A percentile compares a stretch with the other conserved stretches of the same genome.
These are phyloP conservation scores for Tritrichomonas foetus DNA, from an alignment of 208 protist species.

Conservation along the genomic window DNA sequence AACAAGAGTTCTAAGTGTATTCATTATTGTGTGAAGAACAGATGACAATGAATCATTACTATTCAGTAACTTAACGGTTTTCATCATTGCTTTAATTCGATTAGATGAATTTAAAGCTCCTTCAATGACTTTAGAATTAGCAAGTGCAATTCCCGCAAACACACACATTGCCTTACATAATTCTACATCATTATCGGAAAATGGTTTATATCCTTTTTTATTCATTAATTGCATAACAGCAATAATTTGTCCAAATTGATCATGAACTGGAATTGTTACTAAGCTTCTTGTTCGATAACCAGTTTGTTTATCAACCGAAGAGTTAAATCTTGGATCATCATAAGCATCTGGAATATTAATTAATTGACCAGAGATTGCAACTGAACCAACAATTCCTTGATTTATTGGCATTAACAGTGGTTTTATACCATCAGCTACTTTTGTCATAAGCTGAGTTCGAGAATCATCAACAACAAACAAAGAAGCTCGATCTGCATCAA, in stretches of 20 bases:
- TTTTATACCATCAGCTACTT: not conserved
- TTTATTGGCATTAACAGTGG: slow-evolving; percentile 37
- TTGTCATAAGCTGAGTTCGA: not conserved
- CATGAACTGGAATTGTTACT: slow-evolving; percentile 56
- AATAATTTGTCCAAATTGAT: not conserved
- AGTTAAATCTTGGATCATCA: slow-evolving; percentile 58
- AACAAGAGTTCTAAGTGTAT: not conserved
- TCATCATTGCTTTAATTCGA: not conserved
- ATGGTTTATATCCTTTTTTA: not conserved
- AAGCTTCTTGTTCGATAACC: slow-evolving; percentile 58
- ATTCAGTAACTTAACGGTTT: not conserved
- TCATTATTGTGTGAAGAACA: slow-evolving; percentile 26
- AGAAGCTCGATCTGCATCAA: not conserved
- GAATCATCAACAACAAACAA: slow-evolving; percentile 25
- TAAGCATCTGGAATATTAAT: slow-evolving; percentile 61
- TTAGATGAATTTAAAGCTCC: not conserved
- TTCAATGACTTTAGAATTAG: not conserved
- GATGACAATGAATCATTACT: not conserved
- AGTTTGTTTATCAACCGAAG: slow-evolving; percentile 54
- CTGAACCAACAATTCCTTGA: slow-evolving; percentile 50
- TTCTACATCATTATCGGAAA: slow-evolving; percentile 4
- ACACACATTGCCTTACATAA: not conserved
- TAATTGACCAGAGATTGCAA: slow-evolving; percentile 50
- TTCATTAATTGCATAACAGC: slow-evolving; percentile 11
- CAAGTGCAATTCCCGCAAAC: not conserved